Base-by-base conservation (phyloP, 1,139 yeast genomes). In the Kurtzmaniella natalensis region DNA sequence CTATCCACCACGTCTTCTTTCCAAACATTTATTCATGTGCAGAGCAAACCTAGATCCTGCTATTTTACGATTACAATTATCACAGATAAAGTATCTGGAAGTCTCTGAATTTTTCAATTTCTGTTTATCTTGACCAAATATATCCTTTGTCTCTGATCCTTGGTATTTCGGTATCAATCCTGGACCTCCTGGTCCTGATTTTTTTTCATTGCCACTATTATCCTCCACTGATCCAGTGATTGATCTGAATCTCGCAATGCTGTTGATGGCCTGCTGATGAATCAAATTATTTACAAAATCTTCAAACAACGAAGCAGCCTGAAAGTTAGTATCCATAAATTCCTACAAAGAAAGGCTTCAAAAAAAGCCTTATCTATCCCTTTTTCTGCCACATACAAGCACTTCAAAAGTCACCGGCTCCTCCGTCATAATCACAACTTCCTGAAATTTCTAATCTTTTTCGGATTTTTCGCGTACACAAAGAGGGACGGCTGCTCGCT, bases 31-130 rank as follows among this genome's bases (percentile, higher is more conserved):
- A 51, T 87, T 94, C 30, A 89, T 70, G 57, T 92, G 98, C 34
- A 86, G 89, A 3, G 97, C 96, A 64, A 86, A 88, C 39, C 98
- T 66, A 25, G 86, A 81, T 0, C 95, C 96, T 1, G 96, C 92
- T 11, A 92, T 82, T 50, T 82, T 85, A 37, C 98, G 67, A 6
- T 77, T 78, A 57, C 98, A 92, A 45, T 83, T 82, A 11, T 74
- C 71, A 59, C 98, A 92, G 38, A 64, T 73, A 50, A 87, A 86
- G 55, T 88, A 88, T 38, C 64, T 48, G 8, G 66, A 62, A 3
- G 64, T 49, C 36, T 69, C 75, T 10, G 55, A 47, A 7, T 57
- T 48, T 45, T 68, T 67, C 38, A 67, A 47, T 47, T 66, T 68
- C 23, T 43, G 45, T 44, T 61, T 64, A 35, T 68, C 73, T 40